Evolutionary conservation across 2,329 filamentous ascomycete species (phyloP).

Genomic region (Exophiala lecanii-corni): DNA sequence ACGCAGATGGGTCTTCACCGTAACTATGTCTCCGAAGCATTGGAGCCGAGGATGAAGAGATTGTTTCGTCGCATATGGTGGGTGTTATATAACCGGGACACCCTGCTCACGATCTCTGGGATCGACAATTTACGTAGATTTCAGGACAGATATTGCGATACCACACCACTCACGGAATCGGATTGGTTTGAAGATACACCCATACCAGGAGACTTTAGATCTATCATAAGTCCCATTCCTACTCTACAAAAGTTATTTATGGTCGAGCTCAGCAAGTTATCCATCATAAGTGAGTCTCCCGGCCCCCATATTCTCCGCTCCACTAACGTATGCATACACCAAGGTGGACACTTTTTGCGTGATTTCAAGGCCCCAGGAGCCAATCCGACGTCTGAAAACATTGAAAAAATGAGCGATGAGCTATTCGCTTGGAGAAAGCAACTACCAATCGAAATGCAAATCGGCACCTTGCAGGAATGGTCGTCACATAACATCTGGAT

Average conservation of each 20-base stretch:
- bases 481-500: constrained; percentile 4
- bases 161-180: background rate
- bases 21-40: constrained; percentile 1
- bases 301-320: too few species aligned
- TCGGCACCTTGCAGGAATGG: constrained; percentile 3
- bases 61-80: constrained; percentile 3
- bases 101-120: constrained; percentile 1
- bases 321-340: too few species aligned
- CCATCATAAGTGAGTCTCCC: constrained; percentile 5
- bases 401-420: constrained; percentile 2
- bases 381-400: background rate
- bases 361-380: constrained; percentile 5
- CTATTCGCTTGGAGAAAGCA: constrained; percentile 2
- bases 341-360: constrained; percentile 1
- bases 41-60: background rate
- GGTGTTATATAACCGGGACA: constrained; percentile 4
- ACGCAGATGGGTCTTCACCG: constrained; percentile 4
- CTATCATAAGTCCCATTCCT: background rate
- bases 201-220: background rate
- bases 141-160: constrained; percentile 3
- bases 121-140: constrained; percentile 2
- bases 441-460: constrained; percentile 2
- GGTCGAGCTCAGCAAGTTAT: constrained; percentile 5
- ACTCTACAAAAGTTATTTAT: constrained; percentile 4
- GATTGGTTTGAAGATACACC: constrained; percentile 1